Evolutionary conservation across 768 basidiomycete species (phyloP).

Genomic region (Dacryopinax spathularia): DNA sequence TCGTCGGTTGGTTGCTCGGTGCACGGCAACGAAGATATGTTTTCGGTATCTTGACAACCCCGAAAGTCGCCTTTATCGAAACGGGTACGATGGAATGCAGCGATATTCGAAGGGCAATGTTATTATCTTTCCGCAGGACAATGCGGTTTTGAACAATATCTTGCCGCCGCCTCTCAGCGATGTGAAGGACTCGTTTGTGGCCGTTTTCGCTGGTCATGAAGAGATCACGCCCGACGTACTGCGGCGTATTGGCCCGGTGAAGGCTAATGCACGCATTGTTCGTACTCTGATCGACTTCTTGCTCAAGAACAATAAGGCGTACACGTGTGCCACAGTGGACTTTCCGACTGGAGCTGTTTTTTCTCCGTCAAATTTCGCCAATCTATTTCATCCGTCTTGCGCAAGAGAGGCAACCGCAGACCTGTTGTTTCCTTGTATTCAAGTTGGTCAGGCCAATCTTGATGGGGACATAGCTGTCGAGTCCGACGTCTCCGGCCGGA

Average conservation of each 20-base stretch:
- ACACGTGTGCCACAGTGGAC: background rate
- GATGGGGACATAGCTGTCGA: background rate
- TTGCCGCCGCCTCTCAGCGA: no score
- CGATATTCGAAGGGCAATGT: no score
- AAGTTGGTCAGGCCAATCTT: background rate
- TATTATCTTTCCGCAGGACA: no score
- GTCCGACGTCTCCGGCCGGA: background rate
- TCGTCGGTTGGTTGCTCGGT: no score
- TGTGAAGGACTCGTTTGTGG: no score
- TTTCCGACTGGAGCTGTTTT: background rate
- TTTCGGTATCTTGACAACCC: no score
- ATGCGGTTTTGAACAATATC: no score
- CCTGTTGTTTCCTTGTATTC: background rate
- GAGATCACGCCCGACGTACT: background rate
- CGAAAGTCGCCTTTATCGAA: no score
- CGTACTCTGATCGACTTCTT: background rate
- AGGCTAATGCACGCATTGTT: background rate
- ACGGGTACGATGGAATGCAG: no score
- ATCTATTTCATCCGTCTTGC: background rate
- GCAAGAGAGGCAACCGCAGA: background rate
- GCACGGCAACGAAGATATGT: no score
- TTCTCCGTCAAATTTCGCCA: background rate
- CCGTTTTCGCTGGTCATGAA: background rate
- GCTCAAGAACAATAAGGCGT: background rate
- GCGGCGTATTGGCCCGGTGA: background rate